A percentile compares a stretch with the other conserved stretches of the same genome.
phyloP scores from a whole-genome alignment of 805 yeast genomes.

The Candida alai region DNA sequence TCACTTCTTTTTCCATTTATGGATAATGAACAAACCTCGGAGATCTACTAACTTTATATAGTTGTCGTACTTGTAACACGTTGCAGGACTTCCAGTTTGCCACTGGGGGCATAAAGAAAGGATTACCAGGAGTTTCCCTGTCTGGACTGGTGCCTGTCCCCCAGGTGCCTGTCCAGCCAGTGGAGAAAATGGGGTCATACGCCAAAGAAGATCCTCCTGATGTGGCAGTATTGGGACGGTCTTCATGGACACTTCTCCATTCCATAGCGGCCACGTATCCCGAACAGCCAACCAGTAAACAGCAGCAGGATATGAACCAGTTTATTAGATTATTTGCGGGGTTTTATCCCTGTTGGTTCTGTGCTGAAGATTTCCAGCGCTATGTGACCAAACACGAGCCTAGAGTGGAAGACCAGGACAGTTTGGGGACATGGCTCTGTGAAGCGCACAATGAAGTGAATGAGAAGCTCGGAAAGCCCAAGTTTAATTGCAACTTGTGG shows the following conservation, averaged over 20 bases:
- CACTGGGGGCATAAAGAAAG: constrained; percentile 17
- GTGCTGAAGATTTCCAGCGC: constrained; percentile 77
- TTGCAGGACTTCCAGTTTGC: constrained; percentile 76
- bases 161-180: constrained; percentile 5
- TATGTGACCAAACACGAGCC: constrained; percentile 57
- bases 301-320: constrained; percentile 68
- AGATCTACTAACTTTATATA: constrained; percentile 16
- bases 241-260: constrained; percentile 92
- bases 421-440: constrained; percentile 87
- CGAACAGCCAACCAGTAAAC: constrained; percentile 50
- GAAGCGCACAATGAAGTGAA: constrained; percentile 96
- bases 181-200: constrained; percentile 17
- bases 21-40: neutral
- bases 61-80: constrained; percentile 87
- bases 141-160: constrained; percentile 2
- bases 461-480: constrained; percentile 75
- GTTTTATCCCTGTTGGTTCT: constrained; percentile 90
- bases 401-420: constrained; percentile 62
- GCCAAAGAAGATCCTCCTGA: constrained; percentile 77
- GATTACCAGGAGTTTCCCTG: too few relatives aligned
- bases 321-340: constrained; percentile 70
- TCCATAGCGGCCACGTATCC: constrained; percentile 90
- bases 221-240: constrained; percentile 70
- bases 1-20: neutral
- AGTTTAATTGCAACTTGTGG: constrained; percentile 88